Conservation (phyloP, 768 basidiomycete species). For the Phanerochaete sordida region DNA sequence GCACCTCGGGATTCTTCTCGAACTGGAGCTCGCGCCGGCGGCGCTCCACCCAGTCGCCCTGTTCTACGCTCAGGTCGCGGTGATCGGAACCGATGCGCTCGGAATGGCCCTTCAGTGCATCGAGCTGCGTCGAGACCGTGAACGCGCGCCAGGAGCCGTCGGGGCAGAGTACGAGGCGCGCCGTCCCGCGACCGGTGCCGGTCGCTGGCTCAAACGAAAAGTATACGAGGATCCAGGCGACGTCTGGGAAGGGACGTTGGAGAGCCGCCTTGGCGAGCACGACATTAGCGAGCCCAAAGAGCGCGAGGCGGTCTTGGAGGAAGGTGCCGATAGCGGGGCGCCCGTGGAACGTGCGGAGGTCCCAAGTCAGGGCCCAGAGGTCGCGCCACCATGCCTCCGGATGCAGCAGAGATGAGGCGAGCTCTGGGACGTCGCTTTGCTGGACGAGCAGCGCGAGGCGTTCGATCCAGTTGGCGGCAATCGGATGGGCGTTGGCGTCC, state of each 20-base stretch:
- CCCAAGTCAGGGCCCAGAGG: constrained; percentile 36
- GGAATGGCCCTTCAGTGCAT: constrained; percentile 48
- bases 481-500: too few relatives aligned
- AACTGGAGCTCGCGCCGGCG: constrained; percentile 43
- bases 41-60: constrained; percentile 51
- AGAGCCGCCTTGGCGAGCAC: constrained; percentile 28
- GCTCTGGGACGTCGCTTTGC: background rate
- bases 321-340: constrained; percentile 31
- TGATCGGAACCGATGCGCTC: constrained; percentile 40
- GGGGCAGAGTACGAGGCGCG: constrained; percentile 44
- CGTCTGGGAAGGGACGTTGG: constrained; percentile 36
- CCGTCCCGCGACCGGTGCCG: constrained; percentile 50
- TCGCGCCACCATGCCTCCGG: constrained; percentile 14
- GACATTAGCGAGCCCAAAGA: constrained; percentile 25
- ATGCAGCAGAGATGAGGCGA: background rate
- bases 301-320: constrained; percentile 34
- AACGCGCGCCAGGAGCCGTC: constrained; percentile 56
- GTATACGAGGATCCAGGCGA: constrained; percentile 53
- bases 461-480: too few relatives aligned
- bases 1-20: constrained; percentile 47
- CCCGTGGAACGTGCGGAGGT: constrained; percentile 46
- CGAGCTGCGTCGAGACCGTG: constrained; percentile 47
- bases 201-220: constrained; percentile 53
- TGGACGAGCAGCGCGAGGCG: too few relatives aligned
- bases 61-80: constrained; percentile 40